phyloP scores from a whole-genome alignment of 2,329 filamentous ascomycete genomes.

The Colletotrichum musae region DNA sequence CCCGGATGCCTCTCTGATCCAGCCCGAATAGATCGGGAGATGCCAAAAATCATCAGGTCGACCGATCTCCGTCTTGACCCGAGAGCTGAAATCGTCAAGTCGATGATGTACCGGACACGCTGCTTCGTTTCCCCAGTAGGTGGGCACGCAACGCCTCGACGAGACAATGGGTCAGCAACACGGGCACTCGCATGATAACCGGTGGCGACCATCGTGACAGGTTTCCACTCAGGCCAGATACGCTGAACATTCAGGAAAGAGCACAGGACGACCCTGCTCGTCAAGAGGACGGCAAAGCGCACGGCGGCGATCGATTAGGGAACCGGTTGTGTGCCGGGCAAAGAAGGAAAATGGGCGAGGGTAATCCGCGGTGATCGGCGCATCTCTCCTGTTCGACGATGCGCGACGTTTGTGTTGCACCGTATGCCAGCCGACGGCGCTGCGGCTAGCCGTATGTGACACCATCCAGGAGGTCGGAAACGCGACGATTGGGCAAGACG shows the following conservation, averaged over 20 bases:
- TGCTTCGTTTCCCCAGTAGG: not conserved
- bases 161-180: constrained; percentile 15
- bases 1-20: not conserved
- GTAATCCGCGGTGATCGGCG: constrained; percentile 16
- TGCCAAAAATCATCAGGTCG: not conserved
- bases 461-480: constrained; percentile 38
- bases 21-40: not conserved
- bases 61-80: no score
- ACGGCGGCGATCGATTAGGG: constrained; percentile 13
- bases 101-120: not conserved
- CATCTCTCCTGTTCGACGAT: constrained; percentile 42
- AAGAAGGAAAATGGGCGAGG: constrained; percentile 11
- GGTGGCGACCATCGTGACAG: constrained; percentile 12
- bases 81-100: no score
- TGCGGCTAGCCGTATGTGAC: constrained; percentile 38
- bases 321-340: constrained; percentile 3
- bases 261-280: constrained; percentile 34
- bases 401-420: constrained; percentile 49
- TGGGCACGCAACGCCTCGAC: not conserved
- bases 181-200: constrained; percentile 32
- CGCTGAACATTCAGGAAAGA: constrained; percentile 27
- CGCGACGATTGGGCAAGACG: constrained; percentile 20
- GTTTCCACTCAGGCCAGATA: constrained; percentile 34
- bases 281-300: constrained; percentile 17
- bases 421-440: constrained; percentile 39